These are phyloP conservation scores for Penicillium psychrosexuale DNA, from an alignment of 2,329 filamentous ascomycete species.

Conservation along the genomic window DNA sequence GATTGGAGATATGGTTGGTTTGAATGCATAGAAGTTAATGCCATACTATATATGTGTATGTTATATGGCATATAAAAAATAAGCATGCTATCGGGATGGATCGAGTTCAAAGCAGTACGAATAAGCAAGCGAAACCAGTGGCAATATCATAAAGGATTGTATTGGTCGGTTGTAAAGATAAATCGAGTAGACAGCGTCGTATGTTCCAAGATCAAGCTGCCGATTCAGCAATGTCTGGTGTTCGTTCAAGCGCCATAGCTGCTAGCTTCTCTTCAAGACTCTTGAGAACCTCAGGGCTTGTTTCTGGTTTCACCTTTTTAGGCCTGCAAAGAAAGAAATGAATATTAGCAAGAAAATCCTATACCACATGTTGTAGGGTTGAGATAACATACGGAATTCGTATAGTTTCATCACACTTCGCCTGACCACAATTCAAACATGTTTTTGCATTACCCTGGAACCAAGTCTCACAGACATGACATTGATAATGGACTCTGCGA, in stretches of 20 bases:
- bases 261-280: slow-evolving; percentile 42
- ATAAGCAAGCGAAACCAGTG: not conserved
- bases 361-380: not conserved
- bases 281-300: slow-evolving; percentile 38
- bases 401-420: slow-evolving; percentile 41
- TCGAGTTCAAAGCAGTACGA: not conserved
- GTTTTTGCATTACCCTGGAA: slow-evolving; percentile 33
- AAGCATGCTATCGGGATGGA: not conserved
- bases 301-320: slow-evolving; percentile 39
- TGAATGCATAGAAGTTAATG: not conserved
- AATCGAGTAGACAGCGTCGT: not conserved
- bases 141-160: not conserved
- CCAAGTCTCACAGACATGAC: slow-evolving; percentile 38
- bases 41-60: not conserved
- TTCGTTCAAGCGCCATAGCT: slow-evolving; percentile 10
- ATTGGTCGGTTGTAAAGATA: not conserved
- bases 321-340: slow-evolving; percentile 29
- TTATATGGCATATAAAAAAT: not conserved
- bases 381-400: slow-evolving; percentile 42
- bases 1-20: not conserved
- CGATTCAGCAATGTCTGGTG: not conserved
- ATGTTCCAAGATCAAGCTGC: not conserved
- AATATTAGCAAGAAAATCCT: slow-evolving; percentile 6
- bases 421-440: slow-evolving; percentile 42
- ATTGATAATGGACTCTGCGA: slow-evolving; percentile 41